Base-by-base conservation (phyloP, 2,329 filamentous ascomycete species). In the Periconia sp. region DNA sequence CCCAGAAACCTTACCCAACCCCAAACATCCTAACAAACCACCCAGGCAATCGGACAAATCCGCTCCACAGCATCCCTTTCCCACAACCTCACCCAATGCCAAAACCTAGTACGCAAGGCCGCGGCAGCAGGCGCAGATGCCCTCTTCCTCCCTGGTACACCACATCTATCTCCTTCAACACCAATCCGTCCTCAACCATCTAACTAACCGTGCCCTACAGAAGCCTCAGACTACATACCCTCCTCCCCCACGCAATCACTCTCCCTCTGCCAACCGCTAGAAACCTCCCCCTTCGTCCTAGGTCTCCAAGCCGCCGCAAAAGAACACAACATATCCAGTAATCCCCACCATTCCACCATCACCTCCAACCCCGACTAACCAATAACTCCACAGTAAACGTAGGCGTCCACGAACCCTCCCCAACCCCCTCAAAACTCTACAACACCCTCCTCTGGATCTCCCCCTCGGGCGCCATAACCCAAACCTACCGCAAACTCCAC, bases 191-290 rank as follows among this genome's bases (percentile, higher is more conserved):
- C 3, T 8, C 23, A 8, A 3, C 23, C 23, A 27, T 5, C 23
- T 27, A 27, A 27, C 23, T 8, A 27, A 27, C 23, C 23, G n/a
- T n/a, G 5, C 23, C 23, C 42, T 6, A 45, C 20, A 45, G 93
- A 97, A 81, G 93, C 93, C 20, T 85, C 85, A 52, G 92, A 96
- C 77, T 97, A 96, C 58, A 92, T 97, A 64, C 88, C 85, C 18
- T 79, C 82, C 1, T 86, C 85, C 0, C 79, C 87, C 2, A 73
- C 83, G 11, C 86, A 92, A 64, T 89, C 88, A 0, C 75, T 92
- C 9, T 80, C 84, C 5, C 85, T 97, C 10, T 91, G 85, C 58
- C 83, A 82, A 53, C 82, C 91, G 2, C 82, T 87, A 40, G 71
- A 81, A 2, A 77, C 80, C 19, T 91, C 86, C 13, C 81, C 84